Conservation (phyloP, 305 asterid species). For the Solanum hybrid region DNA sequence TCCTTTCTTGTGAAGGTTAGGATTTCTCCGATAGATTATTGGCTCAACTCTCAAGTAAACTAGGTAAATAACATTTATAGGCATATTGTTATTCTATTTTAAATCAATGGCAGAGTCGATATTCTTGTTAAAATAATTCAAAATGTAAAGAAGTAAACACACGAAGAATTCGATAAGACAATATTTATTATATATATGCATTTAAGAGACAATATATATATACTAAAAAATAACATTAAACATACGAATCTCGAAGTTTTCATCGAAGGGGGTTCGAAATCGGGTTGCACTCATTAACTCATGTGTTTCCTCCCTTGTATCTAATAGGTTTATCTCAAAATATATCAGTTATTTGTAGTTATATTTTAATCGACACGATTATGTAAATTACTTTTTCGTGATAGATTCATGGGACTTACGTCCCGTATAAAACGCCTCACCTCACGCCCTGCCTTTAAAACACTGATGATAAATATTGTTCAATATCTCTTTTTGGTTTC, state of each 20-base stretch:
- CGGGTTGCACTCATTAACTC: background rate
- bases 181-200: background rate
- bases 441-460: too few relatives aligned
- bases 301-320: background rate
- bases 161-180: background rate
- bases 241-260: too few relatives aligned
- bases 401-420: too few relatives aligned
- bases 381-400: background rate
- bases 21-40: fast-evolving
- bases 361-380: background rate
- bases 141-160: background rate
- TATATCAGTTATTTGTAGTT: background rate
- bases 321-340: background rate
- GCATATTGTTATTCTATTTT: background rate
- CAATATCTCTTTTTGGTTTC: background rate
- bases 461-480: background rate
- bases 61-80: background rate
- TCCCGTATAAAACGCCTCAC: too few relatives aligned
- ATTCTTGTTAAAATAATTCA: background rate
- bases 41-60: background rate
- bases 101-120: background rate
- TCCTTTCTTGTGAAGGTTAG: background rate
- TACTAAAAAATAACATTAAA: too few relatives aligned
- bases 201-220: background rate
- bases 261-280: too few relatives aligned